Evolutionary conservation across 192 early-diverging fungal genomes (phyloP).

Genomic region (Linnemannia zychae): DNA sequence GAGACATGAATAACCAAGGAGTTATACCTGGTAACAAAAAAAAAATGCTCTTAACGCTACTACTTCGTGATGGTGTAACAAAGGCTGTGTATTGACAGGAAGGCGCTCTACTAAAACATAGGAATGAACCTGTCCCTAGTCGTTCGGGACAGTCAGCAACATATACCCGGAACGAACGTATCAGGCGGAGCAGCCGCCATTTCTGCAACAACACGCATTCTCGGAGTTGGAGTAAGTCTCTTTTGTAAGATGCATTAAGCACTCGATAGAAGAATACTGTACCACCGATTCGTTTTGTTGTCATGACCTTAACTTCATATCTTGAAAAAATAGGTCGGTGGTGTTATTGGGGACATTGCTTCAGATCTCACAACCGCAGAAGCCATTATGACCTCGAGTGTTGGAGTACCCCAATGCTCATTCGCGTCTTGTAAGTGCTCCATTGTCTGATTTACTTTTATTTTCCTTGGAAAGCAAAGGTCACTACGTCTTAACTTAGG

Average conservation of each 20-base stretch:
- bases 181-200: constrained; percentile 39
- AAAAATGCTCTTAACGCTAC: neutral
- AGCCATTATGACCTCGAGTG: constrained; percentile 46
- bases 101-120: neutral
- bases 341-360: constrained; percentile 32
- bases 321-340: constrained; percentile 22
- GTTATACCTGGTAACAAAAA: constrained; percentile 33
- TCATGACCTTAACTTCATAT: too few species aligned
- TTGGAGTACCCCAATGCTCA: constrained; percentile 50
- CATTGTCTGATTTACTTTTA: neutral
- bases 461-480: too few species aligned
- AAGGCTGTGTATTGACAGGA: neutral
- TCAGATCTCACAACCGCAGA: constrained; percentile 40
- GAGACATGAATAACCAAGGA: constrained; percentile 38
- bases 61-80: neutral
- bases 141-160: constrained; percentile 40
- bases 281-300: too few species aligned
- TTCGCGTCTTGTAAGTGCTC: constrained; percentile 40
- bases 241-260: neutral
- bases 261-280: too few species aligned
- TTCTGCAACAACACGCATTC: constrained; percentile 32
- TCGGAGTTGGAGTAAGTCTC: constrained; percentile 15
- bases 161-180: constrained; percentile 23
- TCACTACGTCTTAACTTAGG: too few species aligned
- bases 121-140: constrained; percentile 45